Base-by-base conservation (phyloP, 352 stramenopile genomes). In the Phytophthora sp. region DNA sequence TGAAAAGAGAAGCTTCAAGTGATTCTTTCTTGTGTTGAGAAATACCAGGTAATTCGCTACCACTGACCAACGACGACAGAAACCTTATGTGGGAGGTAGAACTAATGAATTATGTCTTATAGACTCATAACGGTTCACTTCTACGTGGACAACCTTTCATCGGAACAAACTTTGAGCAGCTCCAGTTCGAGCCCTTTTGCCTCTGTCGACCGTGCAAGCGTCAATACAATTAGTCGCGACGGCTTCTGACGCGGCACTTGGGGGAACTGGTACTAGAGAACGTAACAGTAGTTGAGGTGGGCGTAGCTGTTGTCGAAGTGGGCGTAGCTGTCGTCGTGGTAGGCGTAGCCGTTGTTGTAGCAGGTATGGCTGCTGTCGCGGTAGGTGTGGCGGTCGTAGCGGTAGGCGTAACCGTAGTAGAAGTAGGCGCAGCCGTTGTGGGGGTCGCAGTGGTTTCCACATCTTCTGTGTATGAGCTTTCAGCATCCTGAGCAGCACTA, bases 161-260 rank as follows among this genome's bases (percentile, higher is more conserved):
- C 51, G 27, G 31, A 30, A 58, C 24, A 54, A 59, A 37, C 38
- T 34, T 15, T 50, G 37, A 54, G 38, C 30, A 52, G 30, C 13
- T n/a, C n/a, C n/a, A n/a, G n/a, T 26, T 24, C 9, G 9, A 28
- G 23, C 32, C 26, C 41, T 28, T 18, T 37, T 50, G 28, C 30
- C 46, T 2, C 23, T 32, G n/a, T 50, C 17, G 32, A 37, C 9
- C n/a, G 38, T 45, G 15, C 7, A 52, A 12, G 7, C 18, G n/a
- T 38, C 41, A 44, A 51, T 31, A 15, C 15, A 41, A 20, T 46
- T 65, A 65, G 24, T 49, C 28, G 10, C 61, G 61, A 51, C 61
- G 54, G 5, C 30, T 53, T 42, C 61, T 46, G n/a, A 69, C 61
- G 7, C 52, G 61, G 38, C 61, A 69, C 54, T 69, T 69, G 4